These are phyloP conservation scores for Xerocomus brunneocitrinus DNA, from an alignment of 768 basidiomycete genomes.

Conservation along the genomic window DNA sequence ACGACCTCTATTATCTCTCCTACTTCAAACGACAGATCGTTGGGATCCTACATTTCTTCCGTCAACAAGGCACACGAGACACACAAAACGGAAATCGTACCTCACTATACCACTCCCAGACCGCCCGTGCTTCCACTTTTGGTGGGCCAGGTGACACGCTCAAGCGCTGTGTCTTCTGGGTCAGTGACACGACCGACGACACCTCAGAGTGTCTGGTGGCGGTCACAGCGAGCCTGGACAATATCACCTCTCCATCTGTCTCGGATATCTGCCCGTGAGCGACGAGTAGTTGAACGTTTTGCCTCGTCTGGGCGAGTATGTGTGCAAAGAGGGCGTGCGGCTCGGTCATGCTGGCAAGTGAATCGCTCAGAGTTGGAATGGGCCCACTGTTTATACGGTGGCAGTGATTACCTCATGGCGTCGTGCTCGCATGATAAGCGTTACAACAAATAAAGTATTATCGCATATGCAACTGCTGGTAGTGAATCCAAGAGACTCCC, in stretches of 20 bases:
- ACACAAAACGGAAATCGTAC: slow-evolving; percentile 9
- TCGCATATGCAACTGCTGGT: not conserved
- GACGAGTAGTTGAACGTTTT: slow-evolving; percentile 45
- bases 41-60: slow-evolving; percentile 50
- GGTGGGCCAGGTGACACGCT: slow-evolving; percentile 22
- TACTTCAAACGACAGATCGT: slow-evolving; percentile 67
- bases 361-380: slow-evolving; percentile 3
- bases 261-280: slow-evolving; percentile 38
- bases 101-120: slow-evolving; percentile 31
- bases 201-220: slow-evolving; percentile 19
- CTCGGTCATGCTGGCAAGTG: slow-evolving; percentile 22
- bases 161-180: slow-evolving; percentile 19
- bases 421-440: not conserved
- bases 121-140: slow-evolving; percentile 26
- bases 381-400: slow-evolving; percentile 9
- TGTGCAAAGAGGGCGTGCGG: slow-evolving; percentile 27
- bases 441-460: not conserved
- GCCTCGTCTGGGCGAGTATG: slow-evolving; percentile 42
- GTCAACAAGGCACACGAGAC: slow-evolving; percentile 5
- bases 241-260: slow-evolving; percentile 38
- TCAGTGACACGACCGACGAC: slow-evolving; percentile 16
- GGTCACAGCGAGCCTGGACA: slow-evolving; percentile 32
- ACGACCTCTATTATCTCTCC: slow-evolving; percentile 80
- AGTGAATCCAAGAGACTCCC: not conserved
- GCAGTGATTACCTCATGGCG: slow-evolving; percentile 21